Percentiles rank a stretch among this genome's conserved stretches.
phyloP scores from a whole-genome alignment of 192 early-diverging fungal genomes.

The Entomortierella lignicola region DNA sequence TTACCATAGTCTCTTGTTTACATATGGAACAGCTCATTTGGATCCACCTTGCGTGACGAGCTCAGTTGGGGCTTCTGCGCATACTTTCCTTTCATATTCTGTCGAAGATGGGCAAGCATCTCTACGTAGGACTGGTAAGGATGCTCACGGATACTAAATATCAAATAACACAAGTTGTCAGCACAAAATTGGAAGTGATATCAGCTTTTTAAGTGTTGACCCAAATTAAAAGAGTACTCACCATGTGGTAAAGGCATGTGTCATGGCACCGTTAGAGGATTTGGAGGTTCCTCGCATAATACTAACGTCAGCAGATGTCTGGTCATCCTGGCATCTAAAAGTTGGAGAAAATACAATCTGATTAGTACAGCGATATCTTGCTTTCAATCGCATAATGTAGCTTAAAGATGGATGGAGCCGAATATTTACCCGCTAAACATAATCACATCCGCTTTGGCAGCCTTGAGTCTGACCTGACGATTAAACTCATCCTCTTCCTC shows the following conservation, averaged over 20 bases:
- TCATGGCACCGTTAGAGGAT: slow-evolving; percentile 67
- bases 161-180: not conserved
- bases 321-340: slow-evolving; percentile 68
- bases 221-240: slow-evolving; percentile 11
- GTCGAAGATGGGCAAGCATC: slow-evolving; percentile 68
- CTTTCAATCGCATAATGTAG: not conserved
- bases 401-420: not conserved
- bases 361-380: not conserved
- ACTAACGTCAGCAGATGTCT: slow-evolving; percentile 72
- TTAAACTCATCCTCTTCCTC: slow-evolving; percentile 39
- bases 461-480: slow-evolving; percentile 36
- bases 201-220: not conserved
- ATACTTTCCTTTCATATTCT: slow-evolving; percentile 65
- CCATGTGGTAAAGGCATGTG: slow-evolving; percentile 69
- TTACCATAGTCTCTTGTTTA: slow-evolving; percentile 47
- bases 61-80: slow-evolving; percentile 80
- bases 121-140: slow-evolving; percentile 69
- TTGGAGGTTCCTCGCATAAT: slow-evolving; percentile 58
- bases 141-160: slow-evolving; percentile 57
- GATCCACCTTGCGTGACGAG: slow-evolving; percentile 72
- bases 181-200: not conserved
- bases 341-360: not conserved
- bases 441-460: slow-evolving; percentile 65
- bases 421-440: slow-evolving; percentile 71
- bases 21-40: slow-evolving; percentile 76